Base-by-base conservation (phyloP, 495 filamentous ascomycete species). In the Glonium stellatum region DNA sequence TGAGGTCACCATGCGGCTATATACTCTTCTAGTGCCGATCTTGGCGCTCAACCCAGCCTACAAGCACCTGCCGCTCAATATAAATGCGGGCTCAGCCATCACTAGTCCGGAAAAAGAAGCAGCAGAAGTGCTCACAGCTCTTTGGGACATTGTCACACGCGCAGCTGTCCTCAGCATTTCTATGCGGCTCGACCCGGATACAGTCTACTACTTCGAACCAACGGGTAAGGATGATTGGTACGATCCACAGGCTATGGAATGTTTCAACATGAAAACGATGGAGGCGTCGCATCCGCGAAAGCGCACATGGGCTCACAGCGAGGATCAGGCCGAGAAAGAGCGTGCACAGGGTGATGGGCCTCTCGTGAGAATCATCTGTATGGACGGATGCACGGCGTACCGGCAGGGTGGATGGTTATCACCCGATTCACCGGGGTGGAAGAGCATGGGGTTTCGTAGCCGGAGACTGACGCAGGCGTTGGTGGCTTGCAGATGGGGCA, bases 401-500 rank as follows among this genome's bases (percentile, higher is more conserved):
- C 57, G 60, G 1, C 31, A 31, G 6, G 64, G 64, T 31, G 61
- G 64, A 13, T 63, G 60, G 60, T 46, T 50, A 10, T 18, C 19
- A 27, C 23, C 27, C 34, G 22, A 47, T 22, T 19, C 22, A 36
- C 11, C 8, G 9, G 19, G 4, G 47, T 56, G 60, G 50, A 34
- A 31, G 48, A 53, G 53, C 15, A 36, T 44, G 52, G 59, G 64
- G n/a, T 57, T 66, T 19, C 47, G 64, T 19, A 54, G 48, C 23
- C 42, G 59, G 52, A 15, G 55, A 22, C 23, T 66, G 54, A 63
- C 56, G 42, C 60, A 63, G 23, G 51, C 52, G 13, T 66, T 59
- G 64, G 64, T 63, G 55, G 58, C 36, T 42, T 62, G 55, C 56
- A 49, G 64, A 22, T 66, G 64, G 59, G 64, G 64, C 13, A 49